phyloP scores from a whole-genome alignment of 768 basidiomycete species.

The Thelephora ganbajun region DNA sequence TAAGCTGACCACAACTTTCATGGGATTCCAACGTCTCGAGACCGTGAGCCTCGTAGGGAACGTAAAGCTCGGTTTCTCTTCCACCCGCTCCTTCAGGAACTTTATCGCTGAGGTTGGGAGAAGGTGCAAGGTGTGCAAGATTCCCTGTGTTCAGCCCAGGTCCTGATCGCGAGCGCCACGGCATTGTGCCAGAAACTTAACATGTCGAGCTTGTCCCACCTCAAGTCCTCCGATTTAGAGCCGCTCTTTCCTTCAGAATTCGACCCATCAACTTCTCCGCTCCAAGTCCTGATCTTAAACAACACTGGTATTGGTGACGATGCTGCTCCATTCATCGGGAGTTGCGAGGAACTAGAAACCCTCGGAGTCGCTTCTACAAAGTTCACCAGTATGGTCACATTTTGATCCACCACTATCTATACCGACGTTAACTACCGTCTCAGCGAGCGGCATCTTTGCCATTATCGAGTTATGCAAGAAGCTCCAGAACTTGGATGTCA shows the following conservation, averaged over 20 bases:
- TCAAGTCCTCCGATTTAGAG: slow-evolving; percentile 37
- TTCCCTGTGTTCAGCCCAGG: too few relatives aligned
- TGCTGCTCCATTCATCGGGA: slow-evolving; percentile 35
- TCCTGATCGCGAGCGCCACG: slow-evolving; percentile 1
- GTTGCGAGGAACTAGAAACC: slow-evolving; percentile 31
- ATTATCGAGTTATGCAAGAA: slow-evolving; percentile 44
- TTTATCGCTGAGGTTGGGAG: slow-evolving; percentile 43
- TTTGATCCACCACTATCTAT: background rate
- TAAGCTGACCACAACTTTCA: slow-evolving; percentile 28
- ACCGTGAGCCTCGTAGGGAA: slow-evolving; percentile 52
- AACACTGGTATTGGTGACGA: slow-evolving; percentile 50
- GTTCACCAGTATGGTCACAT: slow-evolving; percentile 33
- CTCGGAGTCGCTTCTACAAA: slow-evolving; percentile 45
- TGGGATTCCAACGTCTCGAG: slow-evolving; percentile 25
- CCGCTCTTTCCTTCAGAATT: slow-evolving; percentile 28
- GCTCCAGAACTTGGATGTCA: slow-evolving; percentile 44
- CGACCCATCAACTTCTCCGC: slow-evolving; percentile 16
- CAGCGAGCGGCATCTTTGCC: slow-evolving; percentile 39
- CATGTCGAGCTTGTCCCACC: slow-evolving; percentile 33
- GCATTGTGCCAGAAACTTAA: slow-evolving; percentile 35
- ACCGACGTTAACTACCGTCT: background rate
- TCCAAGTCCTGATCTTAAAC: slow-evolving; percentile 40
- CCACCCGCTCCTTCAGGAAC: slow-evolving; percentile 23
- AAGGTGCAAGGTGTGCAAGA: slow-evolving; percentile 37
- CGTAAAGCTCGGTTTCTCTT: slow-evolving; percentile 34